Evolutionary conservation across 2,329 filamentous ascomycete genomes (phyloP), one percentile per base, ranked within the genome.

Genomic region (Mycosphaerelloides madeirae): DNA sequence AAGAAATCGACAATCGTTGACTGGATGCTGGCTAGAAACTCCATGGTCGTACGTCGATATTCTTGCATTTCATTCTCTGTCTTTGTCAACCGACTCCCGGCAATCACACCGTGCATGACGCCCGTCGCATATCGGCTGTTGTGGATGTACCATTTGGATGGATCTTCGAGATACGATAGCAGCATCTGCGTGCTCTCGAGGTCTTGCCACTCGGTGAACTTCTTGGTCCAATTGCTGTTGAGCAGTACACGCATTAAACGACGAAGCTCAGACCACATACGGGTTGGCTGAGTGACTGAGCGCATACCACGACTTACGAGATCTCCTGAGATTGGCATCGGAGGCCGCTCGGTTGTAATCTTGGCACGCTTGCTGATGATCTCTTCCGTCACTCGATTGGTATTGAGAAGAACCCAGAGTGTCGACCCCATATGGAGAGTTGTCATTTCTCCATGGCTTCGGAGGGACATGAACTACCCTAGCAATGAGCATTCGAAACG

Each of bases 191-290:
- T 25, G 8, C 45, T 48, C 16, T 48, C 45, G 25, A 14, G 34
- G 28, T 48, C 45, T 37, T 48, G 45, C 45, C 45, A 48, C 18
- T 43, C 31, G 18, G 32, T 33, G 25, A 48, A 48, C n/a, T 40
- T 40, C 31, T 29, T 40, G 6, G 41, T 39, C 45, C 45, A 48
- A 12, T 34, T 31, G 31, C 37, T 31, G 25, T 48, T 44, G 29
- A 48, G 35, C 14, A 48, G n/a, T 2, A 41, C 41, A 9, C 45
- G 36, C 45, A 48, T 48, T 15, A 44, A 29, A 6, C 41, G 29
- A 6, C 45, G 19, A 3, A 48, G 37, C 14, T 48, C 45, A 16
- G 20, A 35, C 45, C 45, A 48, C 2, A 44, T 29, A 3, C 14
- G 31, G 2, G 45, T 48, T 3, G 45, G 41, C 7, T 48, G 45